Evolutionary conservation across 2,329 filamentous ascomycete genomes (phyloP), one percentile per base, ranked within the genome.

Genomic region (Hypoxylon sp.): DNA sequence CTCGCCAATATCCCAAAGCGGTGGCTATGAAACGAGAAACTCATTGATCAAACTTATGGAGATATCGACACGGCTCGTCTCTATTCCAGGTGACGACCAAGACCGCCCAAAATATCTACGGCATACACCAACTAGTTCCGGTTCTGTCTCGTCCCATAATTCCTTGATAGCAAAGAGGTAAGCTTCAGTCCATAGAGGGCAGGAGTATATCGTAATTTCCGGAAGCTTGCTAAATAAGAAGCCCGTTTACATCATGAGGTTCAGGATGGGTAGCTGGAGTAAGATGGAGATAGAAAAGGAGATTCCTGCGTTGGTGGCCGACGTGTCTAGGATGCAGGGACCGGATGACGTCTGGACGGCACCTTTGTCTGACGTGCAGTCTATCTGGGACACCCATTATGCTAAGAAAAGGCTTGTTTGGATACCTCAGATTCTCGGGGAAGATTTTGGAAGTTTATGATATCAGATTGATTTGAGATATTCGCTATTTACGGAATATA

Each of bases 351-450:
- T 61, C 26, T 41, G 53, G 41, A 65, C 62, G 24, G 57, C 62
- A 20, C 41, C 52, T 28, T 28, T 65, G 24, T 43, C 57, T 48
- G 49, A 61, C 41, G 30, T 65, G 2, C 34, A 52, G 43, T 43
- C 49, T 37, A 57, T 19, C n/a, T 65, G 62, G 62, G 44, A 61
- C 28, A 58, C 32, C 17, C 44, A 20, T 37, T 57, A 61, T 34
- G 10, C 32, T 34, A 34, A 15, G 44, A 65, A 65, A 24, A 53
- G 62, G 24, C 62, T 65, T 51, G 58, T 65, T 13, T 19, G 59
- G 8, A 48, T 60, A 37, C 62, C 62, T 22, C 61, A 32, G 30
- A 8, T 7, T 26, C 24, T 4, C 24, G 24, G 24, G 7, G 4
- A 7, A 7, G 24, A 26, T 26, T 26, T n/a, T n/a, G n/a, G n/a